phyloP scores from a whole-genome alignment of 495 filamentous ascomycete species.

The Aspergillus cavernicola region DNA sequence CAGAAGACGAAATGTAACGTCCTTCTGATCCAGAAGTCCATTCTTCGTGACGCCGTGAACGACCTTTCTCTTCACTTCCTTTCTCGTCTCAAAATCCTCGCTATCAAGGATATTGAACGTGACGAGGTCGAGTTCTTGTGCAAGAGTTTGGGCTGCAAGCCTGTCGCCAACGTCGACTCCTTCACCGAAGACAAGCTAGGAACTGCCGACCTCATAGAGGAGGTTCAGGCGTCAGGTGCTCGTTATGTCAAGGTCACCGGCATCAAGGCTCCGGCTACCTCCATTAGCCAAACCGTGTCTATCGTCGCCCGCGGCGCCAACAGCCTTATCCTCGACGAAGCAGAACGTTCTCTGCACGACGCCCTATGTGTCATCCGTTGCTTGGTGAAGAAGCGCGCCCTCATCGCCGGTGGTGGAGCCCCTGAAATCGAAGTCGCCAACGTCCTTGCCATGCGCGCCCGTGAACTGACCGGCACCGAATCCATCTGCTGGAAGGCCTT shows the following conservation, averaged over 20 bases:
- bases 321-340: constrained; percentile 90
- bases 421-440: constrained; percentile 94
- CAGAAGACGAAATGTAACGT: constrained; percentile 99
- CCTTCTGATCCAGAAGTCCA: constrained; percentile 96
- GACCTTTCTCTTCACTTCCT: constrained; percentile 96
- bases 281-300: constrained; percentile 78
- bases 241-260: constrained; percentile 93
- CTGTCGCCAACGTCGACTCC: constrained; percentile 96
- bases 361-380: constrained; percentile 97
- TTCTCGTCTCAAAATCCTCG: constrained; percentile 91
- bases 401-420: constrained; percentile 94
- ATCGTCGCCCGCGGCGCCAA: constrained; percentile 95
- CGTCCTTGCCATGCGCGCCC: constrained; percentile 72
- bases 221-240: constrained; percentile 79
- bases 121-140: constrained; percentile 99
- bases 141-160: constrained; percentile 97
- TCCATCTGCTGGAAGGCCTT: constrained; percentile 98
- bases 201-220: constrained; percentile 91
- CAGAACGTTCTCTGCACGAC: constrained; percentile 92
- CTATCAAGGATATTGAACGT: constrained; percentile 94
- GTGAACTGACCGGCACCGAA: constrained; percentile 82
- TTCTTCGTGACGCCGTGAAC: constrained; percentile 95
- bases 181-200: constrained; percentile 99
- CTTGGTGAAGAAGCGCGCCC: constrained; percentile 96
- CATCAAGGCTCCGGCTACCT: constrained; percentile 57